Evolutionary conservation across 129 eudicot genomes (phyloP).

Genomic region (Pittosporum tobira): DNA sequence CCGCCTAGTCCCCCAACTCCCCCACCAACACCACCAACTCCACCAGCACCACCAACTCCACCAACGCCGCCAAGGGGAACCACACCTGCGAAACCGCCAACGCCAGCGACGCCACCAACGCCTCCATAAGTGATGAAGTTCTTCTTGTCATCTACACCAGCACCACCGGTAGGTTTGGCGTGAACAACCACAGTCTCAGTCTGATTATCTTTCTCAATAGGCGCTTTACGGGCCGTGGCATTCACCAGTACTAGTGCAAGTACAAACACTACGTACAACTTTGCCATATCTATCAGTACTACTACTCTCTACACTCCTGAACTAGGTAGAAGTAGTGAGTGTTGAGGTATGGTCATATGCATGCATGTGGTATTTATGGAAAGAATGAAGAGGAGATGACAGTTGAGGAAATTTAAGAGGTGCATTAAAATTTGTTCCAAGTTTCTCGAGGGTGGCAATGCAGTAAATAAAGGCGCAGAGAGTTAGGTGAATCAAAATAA

Average conservation of each 20-base stretch:
- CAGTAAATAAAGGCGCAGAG: background rate
- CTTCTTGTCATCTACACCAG: conserved; percentile 1
- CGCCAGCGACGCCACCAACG: conserved; percentile 29
- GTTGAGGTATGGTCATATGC: background rate
- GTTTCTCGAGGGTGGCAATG: background rate
- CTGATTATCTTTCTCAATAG: background rate
- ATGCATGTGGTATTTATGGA: background rate
- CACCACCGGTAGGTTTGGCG: background rate
- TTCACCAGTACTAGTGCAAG: conserved; percentile 13
- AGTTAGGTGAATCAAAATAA: background rate
- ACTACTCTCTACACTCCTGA: background rate
- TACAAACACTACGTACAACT: conserved; percentile 8
- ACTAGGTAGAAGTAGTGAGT: no score
- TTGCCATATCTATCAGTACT: conserved; percentile 4
- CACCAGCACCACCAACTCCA: conserved; percentile 20
- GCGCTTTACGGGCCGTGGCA: conserved; percentile 9
- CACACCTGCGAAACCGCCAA: conserved; percentile 1
- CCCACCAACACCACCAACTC: conserved; percentile 14
- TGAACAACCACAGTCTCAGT: background rate
- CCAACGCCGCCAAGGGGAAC: conserved; percentile 18
- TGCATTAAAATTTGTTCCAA: background rate
- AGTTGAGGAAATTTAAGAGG: background rate
- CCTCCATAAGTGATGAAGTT: conserved; percentile 10
- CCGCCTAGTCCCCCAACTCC: conserved; percentile 18
- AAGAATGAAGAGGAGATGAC: background rate